Base-by-base conservation (phyloP, 768 basidiomycete genomes). In the Leccinellum rugosiceps region DNA sequence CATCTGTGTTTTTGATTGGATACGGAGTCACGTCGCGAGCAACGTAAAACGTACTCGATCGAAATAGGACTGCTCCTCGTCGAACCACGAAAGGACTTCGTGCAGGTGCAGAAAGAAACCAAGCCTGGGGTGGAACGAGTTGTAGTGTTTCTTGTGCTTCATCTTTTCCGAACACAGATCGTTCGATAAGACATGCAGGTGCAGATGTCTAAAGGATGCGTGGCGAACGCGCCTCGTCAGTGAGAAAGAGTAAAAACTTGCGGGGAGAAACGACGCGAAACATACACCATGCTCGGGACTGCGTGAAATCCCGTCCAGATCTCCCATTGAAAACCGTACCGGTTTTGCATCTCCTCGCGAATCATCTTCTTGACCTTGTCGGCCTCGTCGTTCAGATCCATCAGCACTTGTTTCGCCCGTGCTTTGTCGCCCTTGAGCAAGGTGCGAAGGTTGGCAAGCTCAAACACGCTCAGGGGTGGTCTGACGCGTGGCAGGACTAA, bases 91-190 rank as follows among this genome's bases (percentile, higher is more conserved):
- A 45, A 90, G 74, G n/a, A 96, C 87, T 10, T 92, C 84, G 51
- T 84, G 78, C 17, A 94, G 73, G 58, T 85, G 81, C 3, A 95
- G 66, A 73, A 96, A 95, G 74, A 92, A 96, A 1, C 90, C 92
- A 19, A 82, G 77, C 49, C 83, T 82, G 0, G 94, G 94, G 65
- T 90, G 87, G 74, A 95, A 97, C 6, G 91, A 89, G 65, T 95
- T 94, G 73, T 92, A 90, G 63, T 97, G 94, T 66, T 88, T 90
- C 77, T 96, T 97, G 55, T 77, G 81, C 74, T 94, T 96, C 77
- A 95, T 72, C 52, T 73, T 75, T 9, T 83, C 79, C 0, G 87
- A 87, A 53, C 78, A 78, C 34, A 94, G 68, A 67, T 97, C 94
- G 5, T 83, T 79, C 4, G 93, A 94, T 38, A 97, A 73, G 52